Percentiles rank a stretch among this genome's conserved stretches.
Evolutionary conservation across 164 flowering plant genomes (phyloP).

Genomic region (Nelumbo lutea): DNA sequence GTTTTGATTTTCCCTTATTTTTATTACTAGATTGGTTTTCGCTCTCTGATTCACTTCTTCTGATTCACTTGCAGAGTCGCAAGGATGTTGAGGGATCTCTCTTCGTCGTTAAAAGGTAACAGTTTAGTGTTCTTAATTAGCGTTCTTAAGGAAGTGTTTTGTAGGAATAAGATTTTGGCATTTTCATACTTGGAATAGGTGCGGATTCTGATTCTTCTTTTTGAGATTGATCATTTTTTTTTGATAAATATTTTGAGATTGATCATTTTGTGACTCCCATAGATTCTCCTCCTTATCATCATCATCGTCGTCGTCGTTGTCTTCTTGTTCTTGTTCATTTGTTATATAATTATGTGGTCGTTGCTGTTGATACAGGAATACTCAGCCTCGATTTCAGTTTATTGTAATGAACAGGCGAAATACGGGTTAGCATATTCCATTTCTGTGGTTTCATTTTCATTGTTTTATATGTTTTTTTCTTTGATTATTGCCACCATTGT

Average conservation of each 20-base stretch:
- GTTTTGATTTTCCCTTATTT: not conserved
- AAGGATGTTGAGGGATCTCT: constrained; percentile 97
- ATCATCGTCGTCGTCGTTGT: too few relatives aligned
- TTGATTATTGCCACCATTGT: not conserved
- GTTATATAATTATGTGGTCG: not conserved
- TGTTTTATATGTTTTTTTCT: not conserved
- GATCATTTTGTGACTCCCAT: too few relatives aligned
- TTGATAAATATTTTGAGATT: too few relatives aligned
- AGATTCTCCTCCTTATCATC: too few relatives aligned
- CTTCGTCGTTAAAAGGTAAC: constrained; percentile 90
- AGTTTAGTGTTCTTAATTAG: not conserved
- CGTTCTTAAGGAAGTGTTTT: not conserved
- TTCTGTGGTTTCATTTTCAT: not conserved
- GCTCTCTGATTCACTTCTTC: not conserved
- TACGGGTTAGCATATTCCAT: constrained; percentile 44
- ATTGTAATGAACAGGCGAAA: constrained; percentile 94
- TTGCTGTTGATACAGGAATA: constrained; percentile 45
- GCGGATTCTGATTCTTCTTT: not conserved
- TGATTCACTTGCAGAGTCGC: constrained; percentile 64
- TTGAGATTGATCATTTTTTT: not conserved
- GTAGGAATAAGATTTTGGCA: not conserved
- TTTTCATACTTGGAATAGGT: not conserved
- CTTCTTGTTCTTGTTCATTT: too few relatives aligned
- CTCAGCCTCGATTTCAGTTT: constrained; percentile 91
- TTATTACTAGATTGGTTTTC: not conserved